A percentile compares a stretch with the other conserved stretches of the same genome.
Conservation (phyloP, 805 yeast species). For the Ogataea glucozyma region DNA sequence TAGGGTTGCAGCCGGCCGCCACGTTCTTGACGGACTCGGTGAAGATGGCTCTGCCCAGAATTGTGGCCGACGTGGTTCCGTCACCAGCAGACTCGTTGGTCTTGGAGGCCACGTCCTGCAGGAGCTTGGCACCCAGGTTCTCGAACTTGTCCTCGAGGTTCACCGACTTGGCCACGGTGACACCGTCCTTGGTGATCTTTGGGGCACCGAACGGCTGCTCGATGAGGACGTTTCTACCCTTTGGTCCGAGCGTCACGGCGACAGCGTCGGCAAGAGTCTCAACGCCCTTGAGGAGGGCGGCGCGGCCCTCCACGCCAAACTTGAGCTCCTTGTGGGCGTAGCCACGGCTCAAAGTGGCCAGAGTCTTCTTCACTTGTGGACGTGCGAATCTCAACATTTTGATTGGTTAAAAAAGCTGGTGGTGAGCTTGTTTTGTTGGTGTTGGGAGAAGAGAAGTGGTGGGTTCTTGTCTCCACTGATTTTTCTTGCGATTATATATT, state of each 20-base stretch:
- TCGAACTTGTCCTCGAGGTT: slow-evolving; percentile 86
- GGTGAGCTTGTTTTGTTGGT: too few relatives aligned
- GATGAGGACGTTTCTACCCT: slow-evolving; percentile 94
- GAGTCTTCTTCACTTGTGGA: slow-evolving; percentile 42
- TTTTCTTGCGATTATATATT: slow-evolving; percentile 7
- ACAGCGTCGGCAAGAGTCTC: slow-evolving; percentile 95
- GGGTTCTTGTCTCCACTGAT: not conserved
- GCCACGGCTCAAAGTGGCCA: slow-evolving; percentile 47
- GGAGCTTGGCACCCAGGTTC: slow-evolving; percentile 91
- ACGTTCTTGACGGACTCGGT: slow-evolving; percentile 95
- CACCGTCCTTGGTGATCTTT: slow-evolving; percentile 99
- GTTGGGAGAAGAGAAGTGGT: slow-evolving; percentile 1
- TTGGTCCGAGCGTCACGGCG: slow-evolving; percentile 94
- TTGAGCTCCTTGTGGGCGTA: slow-evolving; percentile 86
- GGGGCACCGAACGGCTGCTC: slow-evolving; percentile 97
- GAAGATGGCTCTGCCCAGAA: slow-evolving; percentile 91
- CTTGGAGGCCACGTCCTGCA: slow-evolving; percentile 96
- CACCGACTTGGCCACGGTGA: slow-evolving; percentile 89
- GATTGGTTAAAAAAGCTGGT: not conserved
- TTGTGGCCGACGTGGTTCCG: slow-evolving; percentile 98
- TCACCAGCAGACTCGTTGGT: slow-evolving; percentile 98
- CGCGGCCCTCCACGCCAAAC: slow-evolving; percentile 97
- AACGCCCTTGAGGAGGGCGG: slow-evolving; percentile 90
- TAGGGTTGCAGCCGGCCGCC: slow-evolving; percentile 98
- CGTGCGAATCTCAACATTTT: slow-evolving; percentile 52